Evolutionary conservation across 805 yeast genomes (phyloP).

Genomic region (Kluyveromyces dobzhanskii): DNA sequence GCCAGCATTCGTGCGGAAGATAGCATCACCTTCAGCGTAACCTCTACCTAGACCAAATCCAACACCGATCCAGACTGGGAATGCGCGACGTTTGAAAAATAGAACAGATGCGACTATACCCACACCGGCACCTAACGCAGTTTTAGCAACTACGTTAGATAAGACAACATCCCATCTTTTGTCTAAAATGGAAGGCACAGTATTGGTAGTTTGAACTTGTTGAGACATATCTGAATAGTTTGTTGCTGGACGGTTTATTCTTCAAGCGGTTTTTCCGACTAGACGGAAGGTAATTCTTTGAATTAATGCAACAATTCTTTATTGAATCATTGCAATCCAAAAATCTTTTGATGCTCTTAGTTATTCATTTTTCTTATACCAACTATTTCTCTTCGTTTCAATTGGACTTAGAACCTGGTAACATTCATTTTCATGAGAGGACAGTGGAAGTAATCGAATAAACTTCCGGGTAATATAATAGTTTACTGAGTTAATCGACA

Average conservation of each 20-base stretch:
- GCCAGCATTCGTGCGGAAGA: conserved; percentile 80
- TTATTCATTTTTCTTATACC: too few relatives aligned
- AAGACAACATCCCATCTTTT: conserved; percentile 93
- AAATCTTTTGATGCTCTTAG: too few relatives aligned
- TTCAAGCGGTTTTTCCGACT: too few relatives aligned
- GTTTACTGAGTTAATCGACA: too few relatives aligned
- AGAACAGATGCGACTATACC: conserved; percentile 91
- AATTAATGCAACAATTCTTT: too few relatives aligned
- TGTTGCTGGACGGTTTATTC: not conserved
- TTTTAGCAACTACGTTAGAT: conserved; percentile 88
- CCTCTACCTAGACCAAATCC: conserved; percentile 99
- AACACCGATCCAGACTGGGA: conserved; percentile 96
- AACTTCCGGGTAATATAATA: too few relatives aligned
- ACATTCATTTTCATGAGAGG: too few relatives aligned
- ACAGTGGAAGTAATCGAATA: too few relatives aligned
- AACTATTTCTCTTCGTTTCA: too few relatives aligned
- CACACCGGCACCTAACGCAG: conserved; percentile 93
- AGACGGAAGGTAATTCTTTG: too few relatives aligned
- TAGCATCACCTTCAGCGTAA: conserved; percentile 96
- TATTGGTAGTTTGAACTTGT: conserved; percentile 24
- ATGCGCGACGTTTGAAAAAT: conserved; percentile 85
- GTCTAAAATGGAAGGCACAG: conserved; percentile 52
- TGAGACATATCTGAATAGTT: conserved; percentile 13
- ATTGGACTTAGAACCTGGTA: too few relatives aligned
- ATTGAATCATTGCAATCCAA: too few relatives aligned